phyloP scores from a whole-genome alignment of 441 rosid species.

The Populus hybrid region DNA sequence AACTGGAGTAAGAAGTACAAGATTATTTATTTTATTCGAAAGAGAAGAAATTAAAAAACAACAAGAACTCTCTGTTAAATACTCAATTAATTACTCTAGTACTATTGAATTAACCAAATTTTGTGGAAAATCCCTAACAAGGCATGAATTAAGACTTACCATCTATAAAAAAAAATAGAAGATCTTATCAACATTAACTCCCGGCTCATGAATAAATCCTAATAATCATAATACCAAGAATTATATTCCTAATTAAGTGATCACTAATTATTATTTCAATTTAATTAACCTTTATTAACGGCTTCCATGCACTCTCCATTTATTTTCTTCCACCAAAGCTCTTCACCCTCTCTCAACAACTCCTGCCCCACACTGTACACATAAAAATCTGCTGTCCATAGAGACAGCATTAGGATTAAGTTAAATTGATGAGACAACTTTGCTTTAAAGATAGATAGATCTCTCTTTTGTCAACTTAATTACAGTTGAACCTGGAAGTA shows the following conservation, averaged over 20 bases:
- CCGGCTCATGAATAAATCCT: not conserved
- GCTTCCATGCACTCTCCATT: not conserved
- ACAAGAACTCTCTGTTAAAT: too few species aligned
- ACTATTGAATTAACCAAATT: too few species aligned
- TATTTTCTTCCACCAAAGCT: not conserved
- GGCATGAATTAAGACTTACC: too few species aligned
- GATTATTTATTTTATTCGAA: too few species aligned
- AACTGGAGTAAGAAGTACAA: too few species aligned
- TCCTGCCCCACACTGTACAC: too few species aligned
- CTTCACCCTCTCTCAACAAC: not conserved
- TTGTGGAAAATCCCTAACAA: too few species aligned
- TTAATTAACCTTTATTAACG: not conserved
- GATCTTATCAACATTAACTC: not conserved
- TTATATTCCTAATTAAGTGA: not conserved
- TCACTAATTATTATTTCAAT: not conserved
- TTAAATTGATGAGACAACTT: not conserved
- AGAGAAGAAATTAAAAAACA: too few species aligned
- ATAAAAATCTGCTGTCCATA: too few species aligned
- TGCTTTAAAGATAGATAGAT: not conserved
- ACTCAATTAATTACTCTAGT: too few species aligned
- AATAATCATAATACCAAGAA: too few species aligned
- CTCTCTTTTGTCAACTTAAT: not conserved
- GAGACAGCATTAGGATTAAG: not conserved
- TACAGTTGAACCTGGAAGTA: not conserved
- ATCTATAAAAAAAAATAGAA: too few species aligned